Evolutionary conservation across 768 basidiomycete species (phyloP), one percentile per base, ranked within the genome.

Genomic region (Cystofilobasidium macerans): DNA sequence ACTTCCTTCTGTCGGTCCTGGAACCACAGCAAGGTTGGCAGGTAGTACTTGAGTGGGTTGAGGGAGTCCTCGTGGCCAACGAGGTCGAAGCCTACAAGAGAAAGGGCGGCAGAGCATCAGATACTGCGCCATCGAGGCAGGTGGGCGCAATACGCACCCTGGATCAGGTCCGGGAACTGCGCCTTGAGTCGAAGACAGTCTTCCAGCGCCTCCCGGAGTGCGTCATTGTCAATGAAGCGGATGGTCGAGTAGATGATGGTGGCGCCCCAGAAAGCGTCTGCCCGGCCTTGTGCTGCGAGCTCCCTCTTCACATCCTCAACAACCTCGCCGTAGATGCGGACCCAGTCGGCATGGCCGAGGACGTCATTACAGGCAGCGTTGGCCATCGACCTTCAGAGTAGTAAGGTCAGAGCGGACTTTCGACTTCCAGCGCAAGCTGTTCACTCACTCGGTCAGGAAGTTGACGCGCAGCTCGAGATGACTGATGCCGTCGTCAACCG

Each of bases 181-280:
- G 85, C 81, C 74, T 87, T 88, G 67, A 89, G 77, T 11, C 77
- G 76, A 61, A 89, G 82, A 69, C 87, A 87, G 70, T 89, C 87
- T 64, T 86, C 84, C n/a, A 84, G 74, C 72, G 84, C 84, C 81
- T 80, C 82, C 33, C 82, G 80, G 18, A 89, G 72, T 65, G 83
- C 81, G 54, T 85, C 82, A 11, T 78, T 75, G 0, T 81, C 78
- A 56, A 85, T 78, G 67, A 80, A 76, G 30, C 84, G 81, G 51
- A 86, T 71, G 0, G 85, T 85, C 5, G 82, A 79, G 70, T 88
- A 88, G 64, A 89, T 88, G 54, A 89, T 81, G 85, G 78, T 84
- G 13, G 83, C 84, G 32, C 84, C 86, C 67, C 86, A 73, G 72
- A 88, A 86, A 64, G 83, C 82, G 57, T 81, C 81, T 67, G 77